Percentiles rank a stretch among this genome's conserved stretches.
These are phyloP conservation scores for Xylogone sp. DNA, from an alignment of 2,329 filamentous ascomycete species.

Conservation along the genomic window DNA sequence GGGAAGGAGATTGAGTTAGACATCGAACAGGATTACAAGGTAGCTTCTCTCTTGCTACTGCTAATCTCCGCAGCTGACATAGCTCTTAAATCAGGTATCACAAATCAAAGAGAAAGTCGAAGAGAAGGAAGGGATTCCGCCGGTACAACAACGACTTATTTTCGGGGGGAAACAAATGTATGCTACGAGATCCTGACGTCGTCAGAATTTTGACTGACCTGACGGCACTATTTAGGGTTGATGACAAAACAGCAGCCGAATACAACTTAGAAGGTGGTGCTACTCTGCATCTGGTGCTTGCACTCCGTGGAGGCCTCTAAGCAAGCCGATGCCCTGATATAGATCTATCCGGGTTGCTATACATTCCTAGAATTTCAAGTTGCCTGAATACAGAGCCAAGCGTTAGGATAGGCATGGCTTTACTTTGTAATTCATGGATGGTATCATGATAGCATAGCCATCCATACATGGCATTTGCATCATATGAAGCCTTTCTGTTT, in stretches of 20 bases:
- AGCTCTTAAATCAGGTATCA: constrained; percentile 59
- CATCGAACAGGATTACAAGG: constrained; percentile 92
- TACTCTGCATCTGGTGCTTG: constrained; percentile 92
- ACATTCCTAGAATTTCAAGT: not conserved
- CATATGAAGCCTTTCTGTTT: not conserved
- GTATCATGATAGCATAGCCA: not conserved
- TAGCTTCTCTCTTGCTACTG: constrained; percentile 32
- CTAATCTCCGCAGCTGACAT: not conserved
- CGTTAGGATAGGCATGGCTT: not conserved
- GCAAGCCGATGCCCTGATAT: not conserved
- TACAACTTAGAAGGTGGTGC: constrained; percentile 89
- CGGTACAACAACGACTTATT: constrained; percentile 93
- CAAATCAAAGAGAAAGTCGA: constrained; percentile 99
- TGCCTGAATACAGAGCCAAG: not conserved
- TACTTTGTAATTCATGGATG: not conserved
- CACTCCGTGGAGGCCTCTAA: constrained; percentile 70
- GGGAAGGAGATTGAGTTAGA: constrained; percentile 99
- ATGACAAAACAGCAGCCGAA: constrained; percentile 89
- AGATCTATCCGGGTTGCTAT: not conserved
- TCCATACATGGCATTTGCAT: not conserved
- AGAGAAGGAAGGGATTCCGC: constrained; percentile 97
- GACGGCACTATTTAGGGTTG: constrained; percentile 60
- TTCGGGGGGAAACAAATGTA: constrained; percentile 98
- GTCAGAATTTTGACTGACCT: not conserved
- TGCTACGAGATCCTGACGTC: constrained; percentile 20